Percentiles rank a stretch among this genome's conserved stretches.
These are phyloP conservation scores for Rhododendron ovatum DNA, from an alignment of 148 eudicot genomes.

Conservation along the genomic window DNA sequence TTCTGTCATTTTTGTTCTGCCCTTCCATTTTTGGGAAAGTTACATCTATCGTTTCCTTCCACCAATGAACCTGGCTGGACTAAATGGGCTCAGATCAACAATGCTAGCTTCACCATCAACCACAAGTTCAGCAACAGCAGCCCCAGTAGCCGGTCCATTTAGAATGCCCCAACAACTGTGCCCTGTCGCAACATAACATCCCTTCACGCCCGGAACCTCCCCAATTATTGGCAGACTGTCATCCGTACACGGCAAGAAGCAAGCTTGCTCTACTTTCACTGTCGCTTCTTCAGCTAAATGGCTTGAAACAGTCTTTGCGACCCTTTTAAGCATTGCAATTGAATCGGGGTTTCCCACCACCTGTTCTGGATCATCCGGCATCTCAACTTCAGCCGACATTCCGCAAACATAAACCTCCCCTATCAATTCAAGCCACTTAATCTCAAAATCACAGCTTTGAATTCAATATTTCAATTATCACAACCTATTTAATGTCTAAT, in stretches of 20 bases:
- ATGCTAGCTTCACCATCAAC: conserved; percentile 55
- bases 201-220: conserved; percentile 60
- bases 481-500: not conserved
- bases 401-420: conserved; percentile 96
- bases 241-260: conserved; percentile 76
- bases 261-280: conserved; percentile 87
- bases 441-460: not conserved
- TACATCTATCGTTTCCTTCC: conserved; percentile 11
- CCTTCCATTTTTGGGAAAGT: not conserved
- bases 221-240: conserved; percentile 73
- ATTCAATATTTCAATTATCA: not conserved
- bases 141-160: conserved; percentile 88
- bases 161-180: conserved; percentile 92
- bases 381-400: conserved; percentile 62
- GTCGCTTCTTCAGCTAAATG: conserved; percentile 51
- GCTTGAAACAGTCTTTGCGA: conserved; percentile 66
- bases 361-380: conserved; percentile 67
- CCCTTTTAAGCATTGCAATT: conserved; percentile 56
- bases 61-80: conserved; percentile 49
- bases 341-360: conserved; percentile 62
- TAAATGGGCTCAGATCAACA: conserved; percentile 60
- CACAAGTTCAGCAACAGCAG: conserved; percentile 80
- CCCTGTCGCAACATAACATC: conserved; percentile 83
- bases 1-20: not conserved
- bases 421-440: conserved; percentile 14